Evolutionary conservation across 148 eudicot genomes (phyloP), one percentile per base, ranked within the genome.

Genomic region (Vaccinium macrocarpon): DNA sequence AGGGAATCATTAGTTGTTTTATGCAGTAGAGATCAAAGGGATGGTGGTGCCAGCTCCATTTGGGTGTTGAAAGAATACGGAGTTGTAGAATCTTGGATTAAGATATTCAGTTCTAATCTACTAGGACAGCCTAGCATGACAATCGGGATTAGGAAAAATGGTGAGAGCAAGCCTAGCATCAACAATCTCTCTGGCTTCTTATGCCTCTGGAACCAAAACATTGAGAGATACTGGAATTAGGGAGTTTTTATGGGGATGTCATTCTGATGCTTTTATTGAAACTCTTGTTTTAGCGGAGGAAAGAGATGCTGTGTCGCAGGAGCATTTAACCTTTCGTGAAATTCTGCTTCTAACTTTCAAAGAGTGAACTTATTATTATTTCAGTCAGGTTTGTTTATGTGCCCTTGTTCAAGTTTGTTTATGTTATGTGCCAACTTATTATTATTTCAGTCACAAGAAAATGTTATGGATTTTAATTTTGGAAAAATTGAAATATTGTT

Each of bases 1-100:
- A 6, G 75, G 46, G 19, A 71, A 32, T 71, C 75, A 32, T 21
- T 71, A 9, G 85, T 80, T 6, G 76, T 87, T 42, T 53, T 85
- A 7, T 56, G 72, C 48, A 12, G 42, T n/a, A 57, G 19, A 76
- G 68, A 81, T 2, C 4, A 35, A 38, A 68, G 23, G 12, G 86
- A 57, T 11, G 27, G 13, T 1, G 88, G 71, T 52, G 78, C 61
- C 19, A 84, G 88, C 51, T 53, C 61, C 6, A 82, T 87, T 14
- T 89, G 91, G 91, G 84, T 83, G 50, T 85, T 89, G 89, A 84
- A 55, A 42, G 85, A 83, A 29, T 87, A 87, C 73, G 89, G 88
- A 16, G 86, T 86, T 70, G 48, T 14, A 4, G 84, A 70, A 77
- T 85, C 91, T 7, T 89, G 88, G 87, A 66, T 82, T 21, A 84